Evolutionary conservation across 495 filamentous ascomycete species (phyloP).

Genomic region (Lophiotrema nucula): DNA sequence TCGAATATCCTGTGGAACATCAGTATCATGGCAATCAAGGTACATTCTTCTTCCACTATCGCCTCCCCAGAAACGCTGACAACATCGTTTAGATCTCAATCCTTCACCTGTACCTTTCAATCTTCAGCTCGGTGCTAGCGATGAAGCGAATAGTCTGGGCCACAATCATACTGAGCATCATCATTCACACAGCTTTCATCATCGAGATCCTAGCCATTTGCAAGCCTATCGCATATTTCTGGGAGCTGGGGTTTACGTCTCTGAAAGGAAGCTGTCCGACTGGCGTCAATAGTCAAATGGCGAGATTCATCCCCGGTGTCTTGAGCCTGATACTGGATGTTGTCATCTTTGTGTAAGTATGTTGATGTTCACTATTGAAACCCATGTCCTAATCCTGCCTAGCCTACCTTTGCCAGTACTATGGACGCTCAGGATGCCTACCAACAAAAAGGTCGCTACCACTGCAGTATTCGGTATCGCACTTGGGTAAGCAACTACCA

Average conservation of each 20-base stretch:
- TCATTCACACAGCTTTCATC: neutral
- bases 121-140: neutral
- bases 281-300: neutral
- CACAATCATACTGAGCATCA: neutral
- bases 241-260: neutral
- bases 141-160: neutral
- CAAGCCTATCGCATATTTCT: neutral
- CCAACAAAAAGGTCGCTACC: neutral
- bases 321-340: neutral
- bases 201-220: neutral
- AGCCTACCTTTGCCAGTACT: neutral
- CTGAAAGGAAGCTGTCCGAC: neutral
- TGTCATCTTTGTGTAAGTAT: neutral
- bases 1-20: conserved; percentile 3
- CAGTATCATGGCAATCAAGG: conserved; percentile 7
- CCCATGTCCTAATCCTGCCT: neutral
- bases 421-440: conserved; percentile 1
- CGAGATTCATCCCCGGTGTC: neutral
- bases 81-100: conserved; percentile 3
- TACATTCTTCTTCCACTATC: neutral
- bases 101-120: conserved; percentile 5
- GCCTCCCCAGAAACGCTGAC: too few species aligned
- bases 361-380: neutral
- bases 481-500: neutral
- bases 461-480: neutral